Percentiles rank a stretch among this genome's conserved stretches.
Evolutionary conservation across 176 grass and related monocot genomes (phyloP).

Genomic region (Cenchrus purpureus): DNA sequence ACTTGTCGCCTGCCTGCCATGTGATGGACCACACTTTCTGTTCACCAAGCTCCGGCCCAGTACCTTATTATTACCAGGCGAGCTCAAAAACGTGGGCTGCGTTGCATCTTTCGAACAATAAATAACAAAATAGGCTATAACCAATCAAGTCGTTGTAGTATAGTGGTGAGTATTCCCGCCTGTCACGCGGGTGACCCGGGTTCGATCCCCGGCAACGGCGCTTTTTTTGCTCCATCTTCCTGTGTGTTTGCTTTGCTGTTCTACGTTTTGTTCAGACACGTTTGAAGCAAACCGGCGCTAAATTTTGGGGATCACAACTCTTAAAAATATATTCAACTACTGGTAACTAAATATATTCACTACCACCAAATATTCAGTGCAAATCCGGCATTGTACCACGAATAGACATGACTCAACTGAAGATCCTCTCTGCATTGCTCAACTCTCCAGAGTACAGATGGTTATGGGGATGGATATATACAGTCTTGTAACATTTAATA

Average conservation of each 20-base stretch:
- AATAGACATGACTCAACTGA: background rate
- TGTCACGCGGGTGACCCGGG: conserved; percentile 88
- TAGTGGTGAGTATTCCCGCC: conserved; percentile 95
- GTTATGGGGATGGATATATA: background rate
- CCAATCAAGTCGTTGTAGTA: conserved; percentile 71
- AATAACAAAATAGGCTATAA: too few species aligned
- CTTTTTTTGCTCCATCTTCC: background rate
- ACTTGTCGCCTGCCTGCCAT: too few species aligned
- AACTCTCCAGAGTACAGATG: background rate
- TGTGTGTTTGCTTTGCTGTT: background rate
- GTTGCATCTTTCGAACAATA: too few species aligned
- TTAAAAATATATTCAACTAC: too few species aligned
- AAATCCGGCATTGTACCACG: background rate
- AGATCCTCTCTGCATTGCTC: background rate
- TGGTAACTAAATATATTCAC: too few species aligned
- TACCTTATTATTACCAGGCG: too few species aligned
- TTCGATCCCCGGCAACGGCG: conserved; percentile 96
- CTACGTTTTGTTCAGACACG: background rate
- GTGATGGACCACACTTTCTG: too few species aligned
- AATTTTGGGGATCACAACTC: background rate
- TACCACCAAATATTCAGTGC: background rate
- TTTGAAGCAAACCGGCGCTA: background rate
- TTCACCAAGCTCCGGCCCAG: too few species aligned
- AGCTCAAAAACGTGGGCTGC: too few species aligned
- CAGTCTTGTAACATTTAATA: background rate